Base-by-base conservation (phyloP, 371 early-diverging fungal genomes). In the Quaeritorhiza haematococci region DNA sequence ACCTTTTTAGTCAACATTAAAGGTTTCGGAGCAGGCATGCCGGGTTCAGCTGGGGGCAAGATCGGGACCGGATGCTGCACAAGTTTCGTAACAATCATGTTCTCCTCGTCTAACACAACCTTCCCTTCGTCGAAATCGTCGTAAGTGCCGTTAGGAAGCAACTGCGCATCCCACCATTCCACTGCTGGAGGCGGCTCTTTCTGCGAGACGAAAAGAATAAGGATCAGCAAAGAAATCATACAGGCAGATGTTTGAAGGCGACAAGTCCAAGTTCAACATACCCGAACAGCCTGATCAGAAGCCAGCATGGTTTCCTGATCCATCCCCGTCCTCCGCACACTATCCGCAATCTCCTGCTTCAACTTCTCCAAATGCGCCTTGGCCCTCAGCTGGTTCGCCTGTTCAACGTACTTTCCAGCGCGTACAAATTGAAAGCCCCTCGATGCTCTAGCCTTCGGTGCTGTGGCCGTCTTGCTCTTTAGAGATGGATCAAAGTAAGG, bases 81-180 rank as follows among this genome's bases (percentile, higher is more conserved):
- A 47, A 90, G 87, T 13, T 80, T 68, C 0, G 91, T 91, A 10
- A 50, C 50, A 19, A 94, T 79, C 15, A 73, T 71, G 0, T 69
- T 73, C 10, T 74, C 75, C 6, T 59, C 54, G 15, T 41, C 32
- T 15, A 63, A 45, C 7, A 44, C 52, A 1, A 53, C 13, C 21
- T 46, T 44, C 3, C 33, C 32, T n/a, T 59, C n/a, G 24, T 75
- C 67, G 55, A 87, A 66, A 58, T 84, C 84, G 21, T 80, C 82
- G 64, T 92, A 92, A 8, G 84, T 72, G 51, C 80, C 83, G 60
- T 86, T 84, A 6, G 79, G 72, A 6, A 92, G 76, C 28, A 95
- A 80, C 6, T 85, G 89, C 28, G 82, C 82, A 78, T 98, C 96
- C 98, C 96, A 96, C 98, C 96, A 96, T 69, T 96, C 98, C 3